These are phyloP conservation scores for Malbranchea zuffiana DNA, from an alignment of 2,329 filamentous ascomycete genomes.

Conservation along the genomic window DNA sequence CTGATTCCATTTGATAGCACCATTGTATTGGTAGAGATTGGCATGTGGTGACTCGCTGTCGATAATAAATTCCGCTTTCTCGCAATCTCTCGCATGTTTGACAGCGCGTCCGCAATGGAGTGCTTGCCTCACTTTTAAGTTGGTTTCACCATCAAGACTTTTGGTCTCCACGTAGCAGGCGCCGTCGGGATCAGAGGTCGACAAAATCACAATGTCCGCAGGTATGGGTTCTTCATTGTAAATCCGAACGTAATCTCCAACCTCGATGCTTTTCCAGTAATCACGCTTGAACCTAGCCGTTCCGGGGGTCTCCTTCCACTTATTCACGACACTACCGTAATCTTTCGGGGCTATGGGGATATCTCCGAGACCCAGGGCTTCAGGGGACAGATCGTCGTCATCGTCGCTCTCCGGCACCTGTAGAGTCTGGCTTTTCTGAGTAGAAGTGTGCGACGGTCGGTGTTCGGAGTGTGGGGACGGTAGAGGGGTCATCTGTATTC, in stretches of 20 bases:
- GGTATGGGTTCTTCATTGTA: slow-evolving; percentile 95
- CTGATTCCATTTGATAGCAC: slow-evolving; percentile 78
- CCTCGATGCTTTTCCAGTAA: slow-evolving; percentile 87
- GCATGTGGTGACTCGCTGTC: slow-evolving; percentile 86
- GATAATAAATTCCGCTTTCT: slow-evolving; percentile 73
- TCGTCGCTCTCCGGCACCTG: too few relatives aligned
- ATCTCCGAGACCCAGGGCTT: background rate
- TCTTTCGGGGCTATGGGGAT: slow-evolving; percentile 28
- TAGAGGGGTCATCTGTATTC: slow-evolving; percentile 93
- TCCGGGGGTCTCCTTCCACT: slow-evolving; percentile 51
- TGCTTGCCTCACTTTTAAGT: slow-evolving; percentile 87
- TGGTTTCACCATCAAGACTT: slow-evolving; percentile 95
- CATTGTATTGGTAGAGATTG: slow-evolving; percentile 92
- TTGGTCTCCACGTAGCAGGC: slow-evolving; percentile 98
- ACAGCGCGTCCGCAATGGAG: slow-evolving; percentile 73
- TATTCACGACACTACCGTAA: slow-evolving; percentile 64
- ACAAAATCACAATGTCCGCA: slow-evolving; percentile 81
- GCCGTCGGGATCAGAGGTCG: slow-evolving; percentile 86
- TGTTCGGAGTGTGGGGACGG: slow-evolving; percentile 50
- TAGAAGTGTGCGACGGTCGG: slow-evolving; percentile 1
- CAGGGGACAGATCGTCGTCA: slow-evolving; percentile 7
- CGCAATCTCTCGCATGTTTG: slow-evolving; percentile 84
- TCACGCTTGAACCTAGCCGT: slow-evolving; percentile 83
- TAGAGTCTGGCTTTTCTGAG: slow-evolving; percentile 1
- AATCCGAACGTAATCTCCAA: slow-evolving; percentile 90